phyloP scores from a whole-genome alignment of 305 asterid species.

The Petunia hybrid region DNA sequence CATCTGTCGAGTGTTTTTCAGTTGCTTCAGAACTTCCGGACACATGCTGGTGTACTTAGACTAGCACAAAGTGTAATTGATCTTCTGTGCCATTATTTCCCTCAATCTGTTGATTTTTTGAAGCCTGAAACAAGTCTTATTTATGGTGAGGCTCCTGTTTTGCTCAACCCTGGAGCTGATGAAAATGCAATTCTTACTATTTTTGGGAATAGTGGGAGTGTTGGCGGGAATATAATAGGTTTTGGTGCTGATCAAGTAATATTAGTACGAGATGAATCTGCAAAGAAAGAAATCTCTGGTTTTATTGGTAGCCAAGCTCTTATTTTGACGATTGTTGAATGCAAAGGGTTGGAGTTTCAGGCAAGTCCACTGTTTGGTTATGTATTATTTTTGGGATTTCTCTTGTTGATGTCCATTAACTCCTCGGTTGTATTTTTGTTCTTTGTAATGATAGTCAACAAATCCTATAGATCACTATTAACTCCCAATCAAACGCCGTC shows the following conservation, averaged over 20 bases:
- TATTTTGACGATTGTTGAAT: constrained; percentile 67
- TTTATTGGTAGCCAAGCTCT: constrained; percentile 66
- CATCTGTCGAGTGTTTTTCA: constrained; percentile 54
- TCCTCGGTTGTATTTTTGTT: background rate
- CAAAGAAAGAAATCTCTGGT: constrained; percentile 49
- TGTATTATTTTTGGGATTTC: background rate
- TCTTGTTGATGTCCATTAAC: background rate
- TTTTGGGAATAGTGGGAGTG: constrained; percentile 54
- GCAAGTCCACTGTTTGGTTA: constrained; percentile 36
- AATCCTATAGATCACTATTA: background rate
- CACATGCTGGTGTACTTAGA: constrained; percentile 73
- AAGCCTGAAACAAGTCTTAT: constrained; percentile 68
- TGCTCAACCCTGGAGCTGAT: constrained; percentile 62
- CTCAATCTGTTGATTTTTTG: constrained; percentile 60
- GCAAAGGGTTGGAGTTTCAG: constrained; percentile 88
- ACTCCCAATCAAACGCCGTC: too few species aligned
- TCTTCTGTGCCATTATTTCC: constrained; percentile 63
- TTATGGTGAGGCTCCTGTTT: constrained; percentile 73
- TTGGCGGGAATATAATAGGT: constrained; percentile 55
- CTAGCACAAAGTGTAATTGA: constrained; percentile 76
- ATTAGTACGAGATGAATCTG: constrained; percentile 62
- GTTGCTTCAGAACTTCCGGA: constrained; percentile 68
- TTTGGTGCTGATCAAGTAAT: constrained; percentile 84
- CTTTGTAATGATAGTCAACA: background rate
- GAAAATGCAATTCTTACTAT: constrained; percentile 65